A percentile compares a stretch with the other conserved stretches of the same genome.
Evolutionary conservation across 2,329 filamentous ascomycete species (phyloP).

Genomic region (Penicillium sp.): DNA sequence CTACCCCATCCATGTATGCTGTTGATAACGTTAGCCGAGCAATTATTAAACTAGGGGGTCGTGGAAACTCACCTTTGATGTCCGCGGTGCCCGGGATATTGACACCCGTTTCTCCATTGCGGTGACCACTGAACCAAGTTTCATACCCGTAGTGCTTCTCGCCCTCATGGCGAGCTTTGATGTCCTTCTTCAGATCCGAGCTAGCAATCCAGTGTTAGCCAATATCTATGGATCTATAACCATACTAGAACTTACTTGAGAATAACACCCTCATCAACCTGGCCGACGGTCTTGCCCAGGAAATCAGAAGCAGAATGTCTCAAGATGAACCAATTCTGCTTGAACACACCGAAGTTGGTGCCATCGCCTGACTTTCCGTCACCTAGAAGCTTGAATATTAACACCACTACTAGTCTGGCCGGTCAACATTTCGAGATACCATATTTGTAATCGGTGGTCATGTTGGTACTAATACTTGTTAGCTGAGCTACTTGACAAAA

Average conservation of each 20-base stretch:
- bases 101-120: constrained; percentile 23
- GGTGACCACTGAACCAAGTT: constrained; percentile 24
- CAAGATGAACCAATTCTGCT: constrained; percentile 34
- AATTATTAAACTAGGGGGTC: not conserved
- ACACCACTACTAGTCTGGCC: too few species aligned
- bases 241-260: constrained; percentile 23
- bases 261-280: constrained; percentile 27
- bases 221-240: too few species aligned
- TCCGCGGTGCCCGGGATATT: constrained; percentile 20
- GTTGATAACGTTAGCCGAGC: not conserved
- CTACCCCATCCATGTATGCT: constrained; percentile 28
- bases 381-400: constrained; percentile 8
- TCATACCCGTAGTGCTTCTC: constrained; percentile 22
- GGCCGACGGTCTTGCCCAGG: constrained; percentile 13
- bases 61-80: constrained; percentile 16
- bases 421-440: constrained; percentile 7
- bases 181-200: constrained; percentile 17
- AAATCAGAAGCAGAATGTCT: constrained; percentile 27
- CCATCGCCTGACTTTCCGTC: constrained; percentile 30
- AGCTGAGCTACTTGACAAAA: not conserved
- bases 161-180: constrained; percentile 24
- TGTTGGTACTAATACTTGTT: constrained; percentile 12
- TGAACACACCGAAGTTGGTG: constrained; percentile 35
- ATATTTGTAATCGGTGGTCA: constrained; percentile 24
- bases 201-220: constrained; percentile 2